Conservation (phyloP, 2,329 filamentous ascomycete species). For the Claviceps humidiphila region DNA sequence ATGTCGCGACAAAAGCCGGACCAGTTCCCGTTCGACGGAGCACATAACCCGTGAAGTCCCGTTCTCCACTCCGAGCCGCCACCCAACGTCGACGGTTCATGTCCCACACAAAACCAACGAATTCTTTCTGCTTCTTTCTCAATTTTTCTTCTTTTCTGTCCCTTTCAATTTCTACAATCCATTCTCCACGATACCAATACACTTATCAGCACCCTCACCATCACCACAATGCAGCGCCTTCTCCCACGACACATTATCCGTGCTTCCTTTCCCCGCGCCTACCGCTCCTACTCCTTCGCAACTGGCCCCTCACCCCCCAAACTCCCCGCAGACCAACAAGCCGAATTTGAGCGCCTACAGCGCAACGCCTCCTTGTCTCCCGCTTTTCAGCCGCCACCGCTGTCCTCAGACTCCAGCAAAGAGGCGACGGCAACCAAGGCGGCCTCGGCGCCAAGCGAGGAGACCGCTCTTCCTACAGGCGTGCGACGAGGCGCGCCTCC, state of each 20-base stretch:
- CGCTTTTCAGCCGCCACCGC: constrained; percentile 19
- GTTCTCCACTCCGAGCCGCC: too few relatives aligned
- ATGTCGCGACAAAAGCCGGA: too few relatives aligned
- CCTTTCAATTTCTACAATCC: too few relatives aligned
- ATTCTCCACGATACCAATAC: not conserved
- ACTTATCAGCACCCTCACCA: not conserved
- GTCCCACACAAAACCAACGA: too few relatives aligned
- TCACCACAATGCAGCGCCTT: not conserved
- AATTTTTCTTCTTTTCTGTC: too few relatives aligned
- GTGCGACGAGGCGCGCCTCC: constrained; percentile 66
- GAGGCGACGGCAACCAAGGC: not conserved
- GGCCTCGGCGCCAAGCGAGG: constrained; percentile 9
- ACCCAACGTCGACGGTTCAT: too few relatives aligned
- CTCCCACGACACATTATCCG: not conserved
- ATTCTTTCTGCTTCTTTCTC: too few relatives aligned
- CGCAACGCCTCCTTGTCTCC: constrained; percentile 38
- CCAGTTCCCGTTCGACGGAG: too few relatives aligned
- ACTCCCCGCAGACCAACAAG: constrained; percentile 78
- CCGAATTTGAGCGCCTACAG: constrained; percentile 80
- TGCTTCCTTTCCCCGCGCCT: not conserved
- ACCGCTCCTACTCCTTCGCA: constrained; percentile 28
- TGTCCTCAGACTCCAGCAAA: not conserved
- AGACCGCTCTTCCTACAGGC: constrained; percentile 35
- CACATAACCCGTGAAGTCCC: too few relatives aligned
- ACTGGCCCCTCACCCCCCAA: constrained; percentile 63